A percentile compares a stretch with the other conserved stretches of the same genome.
Evolutionary conservation across 768 basidiomycete species (phyloP).

Genomic region (Gloeostereum incarnatum): DNA sequence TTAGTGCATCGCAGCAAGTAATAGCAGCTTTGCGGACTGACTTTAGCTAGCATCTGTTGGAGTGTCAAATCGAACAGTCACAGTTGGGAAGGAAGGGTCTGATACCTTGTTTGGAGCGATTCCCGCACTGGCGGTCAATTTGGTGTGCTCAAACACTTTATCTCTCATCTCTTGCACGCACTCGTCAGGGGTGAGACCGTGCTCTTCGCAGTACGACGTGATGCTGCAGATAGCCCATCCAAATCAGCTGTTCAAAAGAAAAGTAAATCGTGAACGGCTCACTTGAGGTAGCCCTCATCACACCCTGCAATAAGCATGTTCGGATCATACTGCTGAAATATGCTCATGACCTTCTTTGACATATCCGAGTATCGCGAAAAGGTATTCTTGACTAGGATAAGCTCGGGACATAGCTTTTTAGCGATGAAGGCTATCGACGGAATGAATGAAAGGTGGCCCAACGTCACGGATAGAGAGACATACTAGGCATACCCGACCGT

Average conservation of each 20-base stretch:
- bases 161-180: conserved; percentile 76
- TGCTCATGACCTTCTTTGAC: conserved; percentile 66
- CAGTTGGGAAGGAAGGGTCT: conserved; percentile 3
- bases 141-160: conserved; percentile 67
- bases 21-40: conserved; percentile 17
- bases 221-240: conserved; percentile 45
- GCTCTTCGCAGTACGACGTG: conserved; percentile 70
- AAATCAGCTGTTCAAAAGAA: conserved; percentile 2
- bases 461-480: conserved; percentile 9
- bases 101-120: conserved; percentile 89
- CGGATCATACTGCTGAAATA: conserved; percentile 62
- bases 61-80: neutral
- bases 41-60: conserved; percentile 83
- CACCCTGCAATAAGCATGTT: conserved; percentile 69
- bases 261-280: neutral
- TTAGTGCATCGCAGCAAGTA: conserved; percentile 1
- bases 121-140: conserved; percentile 87
- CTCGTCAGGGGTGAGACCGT: conserved; percentile 53
- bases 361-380: conserved; percentile 59
- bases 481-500: conserved; percentile 93
- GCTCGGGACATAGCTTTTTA: conserved; percentile 85
- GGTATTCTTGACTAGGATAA: conserved; percentile 57
- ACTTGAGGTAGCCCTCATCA: conserved; percentile 94
- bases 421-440: conserved; percentile 69
- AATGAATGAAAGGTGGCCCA: neutral